Conservation (phyloP, 2,329 filamentous ascomycete species). For the Talaromyces sp. region DNA sequence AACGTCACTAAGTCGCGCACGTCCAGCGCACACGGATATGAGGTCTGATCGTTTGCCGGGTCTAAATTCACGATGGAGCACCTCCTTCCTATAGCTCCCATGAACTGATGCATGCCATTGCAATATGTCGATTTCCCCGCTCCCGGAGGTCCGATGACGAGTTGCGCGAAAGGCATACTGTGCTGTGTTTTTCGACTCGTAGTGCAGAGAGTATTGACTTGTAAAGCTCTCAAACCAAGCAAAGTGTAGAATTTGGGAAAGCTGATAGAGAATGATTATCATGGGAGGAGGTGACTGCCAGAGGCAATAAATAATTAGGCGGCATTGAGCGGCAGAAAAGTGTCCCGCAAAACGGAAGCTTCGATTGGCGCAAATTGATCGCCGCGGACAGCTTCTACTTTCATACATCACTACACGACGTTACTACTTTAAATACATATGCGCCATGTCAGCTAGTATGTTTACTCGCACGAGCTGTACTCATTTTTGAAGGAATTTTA, state of each 20-base stretch:
- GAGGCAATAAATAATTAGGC: conserved; percentile 12
- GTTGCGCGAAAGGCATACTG: conserved; percentile 63
- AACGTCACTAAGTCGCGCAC: conserved; percentile 84
- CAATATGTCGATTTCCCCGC: conserved; percentile 97
- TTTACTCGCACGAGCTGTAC: background rate
- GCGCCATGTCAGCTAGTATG: conserved; percentile 45
- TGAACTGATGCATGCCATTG: conserved; percentile 98
- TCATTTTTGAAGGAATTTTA: too few species aligned
- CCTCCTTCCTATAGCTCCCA: conserved; percentile 89
- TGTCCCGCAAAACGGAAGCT: conserved; percentile 24
- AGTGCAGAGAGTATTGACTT: background rate
- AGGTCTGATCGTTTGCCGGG: conserved; percentile 90
- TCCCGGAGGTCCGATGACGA: conserved; percentile 90
- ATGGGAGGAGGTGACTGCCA: background rate
- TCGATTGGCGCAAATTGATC: conserved; percentile 23
- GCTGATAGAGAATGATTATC: too few species aligned
- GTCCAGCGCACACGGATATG: conserved; percentile 84
- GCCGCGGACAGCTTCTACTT: background rate
- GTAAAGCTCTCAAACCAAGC: too few species aligned
- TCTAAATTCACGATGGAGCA: conserved; percentile 96
- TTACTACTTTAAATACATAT: conserved; percentile 1
- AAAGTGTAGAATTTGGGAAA: background rate
- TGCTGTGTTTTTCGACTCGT: background rate
- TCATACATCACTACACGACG: conserved; percentile 1
- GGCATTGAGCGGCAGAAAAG: conserved; percentile 16